phyloP scores from a whole-genome alignment of 495 filamentous ascomycete genomes.

The Aspergillus heteromorphus region DNA sequence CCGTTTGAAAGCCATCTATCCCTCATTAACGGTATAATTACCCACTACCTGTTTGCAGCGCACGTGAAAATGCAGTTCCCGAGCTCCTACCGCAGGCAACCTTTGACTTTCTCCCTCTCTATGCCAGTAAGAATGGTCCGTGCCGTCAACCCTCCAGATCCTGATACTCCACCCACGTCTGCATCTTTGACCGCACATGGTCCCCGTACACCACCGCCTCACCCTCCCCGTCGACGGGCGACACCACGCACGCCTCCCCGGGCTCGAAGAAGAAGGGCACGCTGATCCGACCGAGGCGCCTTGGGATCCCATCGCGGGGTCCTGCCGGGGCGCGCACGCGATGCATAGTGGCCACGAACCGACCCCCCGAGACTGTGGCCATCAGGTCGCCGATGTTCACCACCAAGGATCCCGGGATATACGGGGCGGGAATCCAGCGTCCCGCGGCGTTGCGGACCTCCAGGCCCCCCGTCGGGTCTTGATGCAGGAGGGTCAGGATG shows the following conservation, averaged over 20 bases:
- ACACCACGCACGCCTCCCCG: conserved; percentile 34
- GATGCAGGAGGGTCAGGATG: conserved; percentile 26
- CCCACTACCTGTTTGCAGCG: too few relatives aligned
- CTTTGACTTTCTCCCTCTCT: too few relatives aligned
- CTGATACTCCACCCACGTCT: conserved; percentile 40
- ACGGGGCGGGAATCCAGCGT: conserved; percentile 41
- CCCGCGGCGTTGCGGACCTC: conserved; percentile 37
- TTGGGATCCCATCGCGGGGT: background rate
- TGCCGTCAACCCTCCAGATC: conserved; percentile 4
- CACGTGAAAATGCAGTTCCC: too few relatives aligned
- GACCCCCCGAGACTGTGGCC: conserved; percentile 39
- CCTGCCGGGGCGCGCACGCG: conserved; percentile 25
- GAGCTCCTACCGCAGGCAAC: too few relatives aligned
- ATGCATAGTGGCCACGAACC: conserved; percentile 45
- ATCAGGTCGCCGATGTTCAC: conserved; percentile 51
- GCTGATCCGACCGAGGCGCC: conserved; percentile 30
- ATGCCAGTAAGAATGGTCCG: too few relatives aligned
- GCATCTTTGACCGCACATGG: conserved; percentile 43
- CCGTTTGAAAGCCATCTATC: too few relatives aligned
- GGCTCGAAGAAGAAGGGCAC: conserved; percentile 50
- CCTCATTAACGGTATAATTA: too few relatives aligned
- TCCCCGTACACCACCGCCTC: conserved; percentile 37
- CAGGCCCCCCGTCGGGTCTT: conserved; percentile 37
- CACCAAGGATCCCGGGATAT: conserved; percentile 38
- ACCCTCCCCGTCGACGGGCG: conserved; percentile 28